Base-by-base conservation (phyloP, 2,329 filamentous ascomycete species). In the Fusarium fracticaudum region DNA sequence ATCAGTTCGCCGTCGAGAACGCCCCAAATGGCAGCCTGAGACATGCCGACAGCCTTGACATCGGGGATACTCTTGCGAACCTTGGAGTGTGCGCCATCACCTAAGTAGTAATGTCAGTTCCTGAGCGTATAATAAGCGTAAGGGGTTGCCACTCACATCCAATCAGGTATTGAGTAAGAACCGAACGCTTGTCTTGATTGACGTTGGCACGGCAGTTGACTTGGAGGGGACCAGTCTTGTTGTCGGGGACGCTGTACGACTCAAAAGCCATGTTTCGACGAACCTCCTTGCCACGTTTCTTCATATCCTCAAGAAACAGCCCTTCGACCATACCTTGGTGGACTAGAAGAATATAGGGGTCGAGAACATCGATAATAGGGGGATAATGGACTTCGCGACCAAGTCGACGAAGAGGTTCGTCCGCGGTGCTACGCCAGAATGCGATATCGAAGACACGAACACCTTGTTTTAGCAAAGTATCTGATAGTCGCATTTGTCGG, bases 281-380 rank as follows among this genome's bases (percentile, higher is more conserved):
- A 31, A 94, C 91, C 47, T 88, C 85, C 22, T 90, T 84, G 20
- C 91, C 91, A 54, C 92, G 87, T 75, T 90, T 88, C 73, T 85
- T 85, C 80, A 94, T 86, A 76, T 94, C 92, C 14, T 92, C 86
- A 59, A 94, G 88, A 75, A 95, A 91, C 5, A 93, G 81, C 53
- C 89, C 88, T 81, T 94, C 93, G 1, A 94, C 88, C 88, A 94
- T 93, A 54, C 93, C 92, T 81, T 95, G 92, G 78, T 94, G 93
- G 24, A 89, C 87, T 26, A 90, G 84, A 70, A 90, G 82, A 69
- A 90, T 88, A 71, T 88, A 90, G 20, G 87, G 87, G 69, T 89
- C 87, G 59, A 90, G 77, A 17, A 90, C 86, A 76, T 90, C 88
- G 57, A 90, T 88, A 44, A 87, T 83, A 5, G 87, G 86, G 12